phyloP scores from a whole-genome alignment of 345 rosid genomes.

The Noccaea bulbosa region DNA sequence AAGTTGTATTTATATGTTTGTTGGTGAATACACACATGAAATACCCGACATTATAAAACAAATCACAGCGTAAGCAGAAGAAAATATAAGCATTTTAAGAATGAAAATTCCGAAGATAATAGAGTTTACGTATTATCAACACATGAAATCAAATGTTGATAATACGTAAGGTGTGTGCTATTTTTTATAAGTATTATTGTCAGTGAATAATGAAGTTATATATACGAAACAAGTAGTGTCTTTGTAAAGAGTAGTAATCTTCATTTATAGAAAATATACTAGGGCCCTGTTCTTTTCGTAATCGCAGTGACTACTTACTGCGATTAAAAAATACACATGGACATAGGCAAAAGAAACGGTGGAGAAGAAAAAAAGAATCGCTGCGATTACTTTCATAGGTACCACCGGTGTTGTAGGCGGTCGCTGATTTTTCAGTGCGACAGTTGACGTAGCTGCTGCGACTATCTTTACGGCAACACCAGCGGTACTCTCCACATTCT shows the following conservation, averaged over 20 bases:
- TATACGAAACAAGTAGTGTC: neutral
- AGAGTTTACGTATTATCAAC: too few relatives aligned
- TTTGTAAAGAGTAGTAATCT: neutral
- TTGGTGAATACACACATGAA: slow-evolving; percentile 28
- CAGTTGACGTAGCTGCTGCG: too few relatives aligned
- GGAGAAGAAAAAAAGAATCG: too few relatives aligned
- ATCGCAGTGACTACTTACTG: too few relatives aligned
- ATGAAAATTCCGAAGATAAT: neutral
- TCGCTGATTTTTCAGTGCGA: too few relatives aligned
- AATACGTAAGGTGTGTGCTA: neutral
- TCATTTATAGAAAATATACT: neutral
- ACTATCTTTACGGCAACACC: too few relatives aligned
- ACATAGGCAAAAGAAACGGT: too few relatives aligned
- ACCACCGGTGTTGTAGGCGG: too few relatives aligned
- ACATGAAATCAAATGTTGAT: neutral
- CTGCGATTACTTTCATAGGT: too few relatives aligned
- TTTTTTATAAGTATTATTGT: neutral
- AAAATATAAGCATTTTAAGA: neutral
- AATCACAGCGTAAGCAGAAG: slow-evolving; percentile 10
- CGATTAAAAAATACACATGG: too few relatives aligned
- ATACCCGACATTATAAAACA: slow-evolving; percentile 14
- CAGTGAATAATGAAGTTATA: slow-evolving; percentile 9
- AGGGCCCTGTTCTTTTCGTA: too few relatives aligned
- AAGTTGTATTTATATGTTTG: slow-evolving; percentile 30
- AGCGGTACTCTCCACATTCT: too few relatives aligned